Evolutionary conservation across 495 filamentous ascomycete genomes (phyloP), one percentile per base, ranked within the genome.

Genomic region (Podospora sp.): DNA sequence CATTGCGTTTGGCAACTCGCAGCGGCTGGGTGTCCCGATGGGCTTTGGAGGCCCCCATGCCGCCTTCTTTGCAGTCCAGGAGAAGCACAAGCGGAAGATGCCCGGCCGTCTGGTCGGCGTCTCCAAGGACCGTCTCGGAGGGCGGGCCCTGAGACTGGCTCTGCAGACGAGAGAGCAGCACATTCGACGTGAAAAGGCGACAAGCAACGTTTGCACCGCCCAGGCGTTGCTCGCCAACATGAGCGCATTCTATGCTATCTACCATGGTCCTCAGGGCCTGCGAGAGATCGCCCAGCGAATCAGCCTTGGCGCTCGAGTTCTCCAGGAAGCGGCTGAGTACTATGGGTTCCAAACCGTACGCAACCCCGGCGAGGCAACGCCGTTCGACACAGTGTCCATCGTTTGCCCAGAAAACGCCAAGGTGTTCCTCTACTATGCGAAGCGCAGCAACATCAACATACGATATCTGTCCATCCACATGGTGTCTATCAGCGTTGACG

Each of bases 191-290:
- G 95, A 99, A 78, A 99, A 99, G 85, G 95, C 95, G 1, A 99
- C 95, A 6, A 97, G 93, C 83, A 99, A 99, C 78, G 96, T 99
- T 66, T 99, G 95, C 79, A 99, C 95, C 22, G 95, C 95, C 7
- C 95, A 99, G 76, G 95, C 95, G 9, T 78, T 99, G 20, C 84
- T 98, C 35, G 95, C 95, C 21, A 99, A 99, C 77, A 97, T 98
- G 92, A 96, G 88, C 71, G 92, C 95, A 60, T 91, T 99, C 80
- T 99, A 97, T 77, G 95, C 93, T n/a, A 86, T 98, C 46, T 99
- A 98, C 76, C 95, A 99, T 75, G 95, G 95, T 2, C 95, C 95
- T 2, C 72, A 86, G 36, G 96, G 96, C 16, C 82, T 99, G 57
- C 92, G 88, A 79, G 85, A 85, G 20, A 98, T 98, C 71, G 95